Evolutionary conservation across 441 rosid species (phyloP).

Genomic region (Mallotus repandus): DNA sequence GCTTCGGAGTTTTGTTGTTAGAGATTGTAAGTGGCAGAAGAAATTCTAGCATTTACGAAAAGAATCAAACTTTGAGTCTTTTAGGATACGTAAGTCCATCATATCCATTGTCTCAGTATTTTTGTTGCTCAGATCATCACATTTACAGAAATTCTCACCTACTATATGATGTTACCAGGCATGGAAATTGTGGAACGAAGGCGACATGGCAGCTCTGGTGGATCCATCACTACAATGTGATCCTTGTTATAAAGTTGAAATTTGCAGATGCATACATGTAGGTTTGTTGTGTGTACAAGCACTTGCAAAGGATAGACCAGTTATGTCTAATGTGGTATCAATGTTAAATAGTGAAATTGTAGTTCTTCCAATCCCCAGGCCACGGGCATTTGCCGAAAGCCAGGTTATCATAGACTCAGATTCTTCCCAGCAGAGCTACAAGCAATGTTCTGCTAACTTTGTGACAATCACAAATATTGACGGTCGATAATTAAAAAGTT

Average conservation of each 20-base stretch:
- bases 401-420: not conserved
- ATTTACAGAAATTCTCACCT: not conserved
- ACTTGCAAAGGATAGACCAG: conserved; percentile 50
- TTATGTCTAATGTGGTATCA: conserved; percentile 25
- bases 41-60: conserved; percentile 39
- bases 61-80: conserved; percentile 38
- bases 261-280: conserved; percentile 46
- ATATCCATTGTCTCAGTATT: not conserved
- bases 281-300: conserved; percentile 65
- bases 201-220: conserved; percentile 27
- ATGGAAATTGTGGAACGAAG: conserved; percentile 64
- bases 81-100: conserved; percentile 44
- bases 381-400: conserved; percentile 23
- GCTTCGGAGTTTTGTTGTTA: conserved; percentile 53
- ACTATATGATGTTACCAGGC: conserved; percentile 32
- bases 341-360: conserved; percentile 53
- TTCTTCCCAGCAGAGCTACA: conserved; percentile 1
- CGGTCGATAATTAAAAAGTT: conserved; percentile 16
- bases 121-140: not conserved
- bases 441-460: conserved; percentile 15
- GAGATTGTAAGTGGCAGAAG: conserved; percentile 65
- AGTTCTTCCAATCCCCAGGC: conserved; percentile 40
- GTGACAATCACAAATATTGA: conserved; percentile 23
- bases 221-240: conserved; percentile 28
- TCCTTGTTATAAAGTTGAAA: conserved; percentile 23